Percentiles rank a stretch among this genome's conserved stretches.
Conservation (phyloP, 768 basidiomycete species). For the Russula virescens region DNA sequence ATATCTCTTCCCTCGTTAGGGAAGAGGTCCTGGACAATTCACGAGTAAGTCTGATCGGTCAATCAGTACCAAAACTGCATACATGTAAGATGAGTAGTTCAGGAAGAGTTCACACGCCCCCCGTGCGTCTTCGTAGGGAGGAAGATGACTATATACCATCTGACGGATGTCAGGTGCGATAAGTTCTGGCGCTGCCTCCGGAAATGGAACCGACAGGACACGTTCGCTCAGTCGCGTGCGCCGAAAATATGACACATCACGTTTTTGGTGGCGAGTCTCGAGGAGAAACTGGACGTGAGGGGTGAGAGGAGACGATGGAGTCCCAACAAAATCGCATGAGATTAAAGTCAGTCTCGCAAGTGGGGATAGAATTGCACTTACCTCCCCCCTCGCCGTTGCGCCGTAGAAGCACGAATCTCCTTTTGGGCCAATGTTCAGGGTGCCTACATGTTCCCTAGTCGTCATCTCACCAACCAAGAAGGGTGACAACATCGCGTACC, state of each 20-base stretch:
- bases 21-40: conserved; percentile 44
- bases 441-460: conserved; percentile 36
- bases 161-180: conserved; percentile 30
- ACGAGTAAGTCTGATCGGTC: neutral
- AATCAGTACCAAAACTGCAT: conserved; percentile 24
- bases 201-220: conserved; percentile 21
- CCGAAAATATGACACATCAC: conserved; percentile 9
- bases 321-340: neutral
- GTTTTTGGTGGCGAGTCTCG: neutral
- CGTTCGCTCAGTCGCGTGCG: conserved; percentile 21
- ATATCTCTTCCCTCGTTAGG: conserved; percentile 47
- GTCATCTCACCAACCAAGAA: neutral
- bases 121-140: conserved; percentile 53
- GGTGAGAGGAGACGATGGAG: neutral
- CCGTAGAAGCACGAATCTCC: conserved; percentile 57
- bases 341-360: conserved; percentile 30
- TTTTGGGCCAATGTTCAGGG: conserved; percentile 48
- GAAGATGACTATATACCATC: conserved; percentile 46
- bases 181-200: conserved; percentile 20
- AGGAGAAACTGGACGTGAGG: conserved; percentile 4
- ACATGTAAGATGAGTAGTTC: conserved; percentile 49
- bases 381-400: conserved; percentile 63
- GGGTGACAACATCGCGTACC: conserved; percentile 31
- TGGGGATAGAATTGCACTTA: conserved; percentile 28
- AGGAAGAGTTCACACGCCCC: conserved; percentile 60